These are phyloP conservation scores for Pterocarpus santalinus DNA, from an alignment of 306 rosid species.

Conservation along the genomic window DNA sequence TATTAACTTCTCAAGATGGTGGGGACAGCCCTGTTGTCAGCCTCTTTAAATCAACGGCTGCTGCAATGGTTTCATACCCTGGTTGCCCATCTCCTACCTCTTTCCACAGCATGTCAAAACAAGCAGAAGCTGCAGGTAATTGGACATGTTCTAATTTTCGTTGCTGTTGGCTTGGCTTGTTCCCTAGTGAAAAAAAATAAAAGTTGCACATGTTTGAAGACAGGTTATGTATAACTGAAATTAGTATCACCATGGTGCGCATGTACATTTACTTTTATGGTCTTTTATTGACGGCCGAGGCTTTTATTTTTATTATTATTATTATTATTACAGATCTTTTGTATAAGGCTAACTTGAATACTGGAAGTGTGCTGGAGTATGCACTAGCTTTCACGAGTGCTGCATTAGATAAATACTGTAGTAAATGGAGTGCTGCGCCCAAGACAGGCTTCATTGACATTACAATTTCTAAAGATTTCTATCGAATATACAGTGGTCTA, in stretches of 20 bases:
- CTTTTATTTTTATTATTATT: not conserved
- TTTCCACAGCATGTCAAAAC: conserved; percentile 88
- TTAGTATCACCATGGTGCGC: conserved; percentile 16
- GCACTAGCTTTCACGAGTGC: conserved; percentile 99
- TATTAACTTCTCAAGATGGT: conserved; percentile 81
- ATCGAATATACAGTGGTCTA: conserved; percentile 96
- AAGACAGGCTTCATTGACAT: conserved; percentile 98
- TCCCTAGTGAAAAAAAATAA: not conserved
- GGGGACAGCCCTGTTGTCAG: conserved; percentile 93
- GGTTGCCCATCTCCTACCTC: conserved; percentile 76
- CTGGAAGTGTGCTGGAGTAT: conserved; percentile 96
- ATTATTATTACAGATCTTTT: conserved; percentile 77
- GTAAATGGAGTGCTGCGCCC: conserved; percentile 94
- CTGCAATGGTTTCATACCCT: conserved; percentile 78
- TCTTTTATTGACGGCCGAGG: conserved; percentile 30
- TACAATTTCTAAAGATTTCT: conserved; percentile 94
- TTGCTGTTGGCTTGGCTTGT: conserved; percentile 34
- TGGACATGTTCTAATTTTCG: conserved; percentile 31
- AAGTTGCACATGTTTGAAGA: conserved; percentile 2
- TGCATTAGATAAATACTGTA: conserved; percentile 92
- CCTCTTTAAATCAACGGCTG: conserved; percentile 84
- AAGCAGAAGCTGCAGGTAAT: conserved; percentile 99
- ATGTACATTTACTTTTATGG: conserved; percentile 33
- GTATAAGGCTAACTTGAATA: conserved; percentile 92
- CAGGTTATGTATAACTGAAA: conserved; percentile 8